Base-by-base conservation (phyloP, 2,329 filamentous ascomycete species). In the Pseudogymnoascus sp. region DNA sequence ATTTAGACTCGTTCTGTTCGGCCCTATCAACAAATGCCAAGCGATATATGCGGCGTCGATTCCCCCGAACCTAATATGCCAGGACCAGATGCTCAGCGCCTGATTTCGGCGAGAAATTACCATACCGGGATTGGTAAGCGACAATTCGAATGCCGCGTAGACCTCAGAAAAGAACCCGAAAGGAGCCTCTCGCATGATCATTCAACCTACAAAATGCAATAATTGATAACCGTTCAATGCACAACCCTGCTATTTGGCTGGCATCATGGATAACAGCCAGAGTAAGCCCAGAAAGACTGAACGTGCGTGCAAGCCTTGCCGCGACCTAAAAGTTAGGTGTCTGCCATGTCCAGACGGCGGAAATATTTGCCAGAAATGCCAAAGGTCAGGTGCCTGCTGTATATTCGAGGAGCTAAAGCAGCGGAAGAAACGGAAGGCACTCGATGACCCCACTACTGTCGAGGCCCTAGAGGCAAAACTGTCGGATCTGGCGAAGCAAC, bases 1-100 rank as follows among this genome's bases (percentile, higher is more conserved):
- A 52, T 52, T 52, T 52, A 52, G 45, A 52, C 45, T 52, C 45
- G 45, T 52, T 19, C 26, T 52, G 45, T 33, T 52, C 45, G 45
- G 45, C 45, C 45, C 45, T 52, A 52, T 30, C 45, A 52, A 7
- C 19, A 52, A 15, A 52, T 30, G 45, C 26, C 45, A 52, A 52
- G 45, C 26, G 26, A 52, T 30, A 52, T 52, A 7, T 30, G 19
- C 45, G 45, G 26, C 45, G 5, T 33, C 9, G 45, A 52, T 30
- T 52, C 6, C 45, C 23, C 45, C 45, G 45, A 30, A 30, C 23
- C n/a, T 30, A 52, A 30, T 52, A 18, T 30, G 45, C 45, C 23
- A 52, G 41, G 26, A 18, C 41, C 41, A 30, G 21, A n/a, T 41
- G 8, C 9, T 52, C 23, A 52, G 45, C 45, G 41, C 41, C 41